Percentiles rank a stretch among this genome's conserved stretches.
Evolutionary conservation across 306 rosid species (phyloP).

Genomic region (Potentilla sterilis): DNA sequence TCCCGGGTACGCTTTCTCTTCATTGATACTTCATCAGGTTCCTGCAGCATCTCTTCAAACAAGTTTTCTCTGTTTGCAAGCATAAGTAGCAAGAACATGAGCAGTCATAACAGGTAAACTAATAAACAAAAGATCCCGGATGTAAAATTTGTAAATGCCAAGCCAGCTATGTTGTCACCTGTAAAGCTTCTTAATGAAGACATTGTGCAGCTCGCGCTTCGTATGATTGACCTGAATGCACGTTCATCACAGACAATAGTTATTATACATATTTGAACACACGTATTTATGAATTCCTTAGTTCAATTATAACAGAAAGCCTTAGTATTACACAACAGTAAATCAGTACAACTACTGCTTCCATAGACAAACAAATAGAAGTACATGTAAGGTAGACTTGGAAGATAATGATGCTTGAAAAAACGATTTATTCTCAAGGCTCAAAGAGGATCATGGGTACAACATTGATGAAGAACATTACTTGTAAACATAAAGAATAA

Average conservation of each 20-base stretch:
- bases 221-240: slow-evolving; percentile 82
- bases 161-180: slow-evolving; percentile 39
- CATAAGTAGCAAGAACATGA: slow-evolving; percentile 26
- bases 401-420: not conserved
- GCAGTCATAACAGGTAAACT: slow-evolving; percentile 11
- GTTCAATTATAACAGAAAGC: not conserved
- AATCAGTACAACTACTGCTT: not conserved
- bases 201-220: slow-evolving; percentile 92
- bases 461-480: not conserved
- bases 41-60: slow-evolving; percentile 96
- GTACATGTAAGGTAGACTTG: not conserved
- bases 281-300: not conserved
- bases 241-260: slow-evolving; percentile 11
- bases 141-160: not conserved
- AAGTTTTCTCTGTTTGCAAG: slow-evolving; percentile 69
- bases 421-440: not conserved
- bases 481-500: not conserved
- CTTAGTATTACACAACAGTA: not conserved
- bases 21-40: slow-evolving; percentile 79
- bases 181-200: slow-evolving; percentile 90
- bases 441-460: not conserved
- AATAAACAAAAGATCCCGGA: not conserved
- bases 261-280: not conserved
- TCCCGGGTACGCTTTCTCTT: slow-evolving; percentile 90
- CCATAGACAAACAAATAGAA: not conserved